A percentile compares a stretch with the other conserved stretches of the same genome.
Evolutionary conservation across 2,329 filamentous ascomycete genomes (phyloP).

Genomic region (Claviceps arundinis): DNA sequence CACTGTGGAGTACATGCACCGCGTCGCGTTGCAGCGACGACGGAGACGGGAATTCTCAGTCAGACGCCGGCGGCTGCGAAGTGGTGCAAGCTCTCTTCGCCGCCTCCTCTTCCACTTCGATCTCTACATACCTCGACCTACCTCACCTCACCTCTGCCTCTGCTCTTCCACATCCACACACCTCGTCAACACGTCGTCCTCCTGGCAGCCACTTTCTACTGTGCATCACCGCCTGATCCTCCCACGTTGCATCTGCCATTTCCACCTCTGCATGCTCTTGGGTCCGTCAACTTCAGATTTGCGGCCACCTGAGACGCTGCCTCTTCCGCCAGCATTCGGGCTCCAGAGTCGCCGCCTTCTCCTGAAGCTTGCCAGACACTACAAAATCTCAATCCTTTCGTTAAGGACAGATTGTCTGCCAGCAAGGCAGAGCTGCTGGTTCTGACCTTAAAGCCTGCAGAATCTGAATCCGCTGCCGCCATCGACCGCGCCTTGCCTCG

Average conservation of each 20-base stretch:
- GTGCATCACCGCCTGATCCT: neutral
- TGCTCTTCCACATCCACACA: conserved; percentile 4
- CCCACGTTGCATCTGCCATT: conserved; percentile 1
- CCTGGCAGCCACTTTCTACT: neutral
- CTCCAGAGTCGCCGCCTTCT: neutral
- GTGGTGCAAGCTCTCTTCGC: neutral
- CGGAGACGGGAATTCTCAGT: conserved; percentile 6
- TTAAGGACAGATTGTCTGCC: neutral
- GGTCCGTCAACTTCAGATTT: conserved; percentile 2
- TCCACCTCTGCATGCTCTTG: neutral
- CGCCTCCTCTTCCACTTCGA: neutral
- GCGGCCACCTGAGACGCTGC: neutral
- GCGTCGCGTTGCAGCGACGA: conserved; percentile 1
- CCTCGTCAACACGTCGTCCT: neutral
- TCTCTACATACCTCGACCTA: neutral
- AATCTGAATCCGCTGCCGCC: conserved; percentile 1
- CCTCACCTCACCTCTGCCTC: neutral
- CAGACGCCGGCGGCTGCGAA: conserved; percentile 6
- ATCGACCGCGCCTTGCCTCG: conserved; percentile 9
- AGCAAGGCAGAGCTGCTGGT: neutral
- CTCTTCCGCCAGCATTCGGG: neutral
- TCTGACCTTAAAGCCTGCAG: neutral
- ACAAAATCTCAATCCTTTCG: neutral
- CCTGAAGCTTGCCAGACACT: neutral
- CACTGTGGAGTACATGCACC: neutral